phyloP scores from a whole-genome alignment of 2,329 filamentous ascomycete genomes.

The Diplodia seriata region DNA sequence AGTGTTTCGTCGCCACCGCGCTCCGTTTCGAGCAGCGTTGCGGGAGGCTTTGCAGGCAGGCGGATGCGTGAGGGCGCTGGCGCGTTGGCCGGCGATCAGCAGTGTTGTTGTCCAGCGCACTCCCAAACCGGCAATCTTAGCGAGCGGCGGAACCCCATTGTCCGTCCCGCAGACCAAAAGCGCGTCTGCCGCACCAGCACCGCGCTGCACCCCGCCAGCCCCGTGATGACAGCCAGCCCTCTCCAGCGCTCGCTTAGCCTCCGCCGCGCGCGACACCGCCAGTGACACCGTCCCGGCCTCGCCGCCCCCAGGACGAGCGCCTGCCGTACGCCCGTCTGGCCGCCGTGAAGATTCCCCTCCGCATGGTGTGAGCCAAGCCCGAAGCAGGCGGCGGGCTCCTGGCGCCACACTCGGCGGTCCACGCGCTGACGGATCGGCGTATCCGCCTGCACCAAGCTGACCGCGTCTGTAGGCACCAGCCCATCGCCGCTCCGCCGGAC shows the following conservation, averaged over 20 bases:
- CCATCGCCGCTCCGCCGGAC: constrained; percentile 11
- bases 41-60: constrained; percentile 9
- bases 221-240: constrained; percentile 16
- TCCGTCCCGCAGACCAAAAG: constrained; percentile 12
- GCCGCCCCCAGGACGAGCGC: background rate
- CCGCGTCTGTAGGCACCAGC: constrained; percentile 27
- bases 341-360: constrained; percentile 16
- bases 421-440: constrained; percentile 22
- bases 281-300: constrained; percentile 13
- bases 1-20: constrained; percentile 19
- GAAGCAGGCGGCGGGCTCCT: background rate
- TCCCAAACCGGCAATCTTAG: constrained; percentile 17
- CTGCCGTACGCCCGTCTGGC: constrained; percentile 2
- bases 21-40: constrained; percentile 5
- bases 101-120: constrained; percentile 19
- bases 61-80: background rate
- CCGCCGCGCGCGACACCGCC: background rate
- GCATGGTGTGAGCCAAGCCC: background rate
- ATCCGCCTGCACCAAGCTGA: constrained; percentile 25
- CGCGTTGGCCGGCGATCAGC: constrained; percentile 12
- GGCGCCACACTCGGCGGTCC: constrained; percentile 3
- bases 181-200: constrained; percentile 16
- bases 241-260: background rate
- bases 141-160: constrained; percentile 22
- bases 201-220: constrained; percentile 2